These are phyloP conservation scores for Staphylotrichum longicolle DNA, from an alignment of 495 filamentous ascomycete species.

Conservation along the genomic window DNA sequence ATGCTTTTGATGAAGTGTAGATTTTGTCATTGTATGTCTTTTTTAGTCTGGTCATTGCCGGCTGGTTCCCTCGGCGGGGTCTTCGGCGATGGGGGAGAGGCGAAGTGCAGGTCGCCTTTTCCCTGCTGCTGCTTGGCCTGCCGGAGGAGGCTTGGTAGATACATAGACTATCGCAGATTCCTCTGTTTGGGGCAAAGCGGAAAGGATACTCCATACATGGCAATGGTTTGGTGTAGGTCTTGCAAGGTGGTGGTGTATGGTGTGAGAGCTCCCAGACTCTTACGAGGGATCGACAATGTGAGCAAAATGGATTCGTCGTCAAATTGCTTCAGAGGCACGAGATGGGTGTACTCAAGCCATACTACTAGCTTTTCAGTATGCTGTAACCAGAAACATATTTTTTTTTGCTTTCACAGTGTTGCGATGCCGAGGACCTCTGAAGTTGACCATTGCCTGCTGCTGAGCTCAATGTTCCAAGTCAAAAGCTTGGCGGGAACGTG, in stretches of 20 bases:
- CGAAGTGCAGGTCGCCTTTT: slow-evolving; percentile 17
- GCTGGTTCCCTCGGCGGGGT: neutral
- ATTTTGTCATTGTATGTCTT: slow-evolving; percentile 2
- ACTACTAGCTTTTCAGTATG: too few species aligned
- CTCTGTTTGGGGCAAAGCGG: neutral
- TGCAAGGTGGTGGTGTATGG: neutral
- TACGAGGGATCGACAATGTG: too few species aligned
- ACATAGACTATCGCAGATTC: neutral
- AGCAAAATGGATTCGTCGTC: too few species aligned
- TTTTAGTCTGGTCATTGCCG: neutral
- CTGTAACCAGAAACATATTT: too few species aligned
- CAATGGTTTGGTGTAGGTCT: neutral
- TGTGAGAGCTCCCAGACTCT: too few species aligned
- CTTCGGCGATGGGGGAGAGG: neutral
- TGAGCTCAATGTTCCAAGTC: too few species aligned
- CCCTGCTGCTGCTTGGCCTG: slow-evolving; percentile 5
- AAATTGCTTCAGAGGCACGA: too few species aligned
- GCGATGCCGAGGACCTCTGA: too few species aligned
- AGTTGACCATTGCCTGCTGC: too few species aligned
- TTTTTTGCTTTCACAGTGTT: too few species aligned
- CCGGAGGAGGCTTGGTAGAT: slow-evolving; percentile 4
- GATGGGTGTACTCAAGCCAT: too few species aligned
- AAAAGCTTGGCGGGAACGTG: too few species aligned
- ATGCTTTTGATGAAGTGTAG: slow-evolving; percentile 8
- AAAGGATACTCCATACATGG: neutral